phyloP scores from a whole-genome alignment of 495 filamentous ascomycete genomes.

The Penicillium verhagenii region DNA sequence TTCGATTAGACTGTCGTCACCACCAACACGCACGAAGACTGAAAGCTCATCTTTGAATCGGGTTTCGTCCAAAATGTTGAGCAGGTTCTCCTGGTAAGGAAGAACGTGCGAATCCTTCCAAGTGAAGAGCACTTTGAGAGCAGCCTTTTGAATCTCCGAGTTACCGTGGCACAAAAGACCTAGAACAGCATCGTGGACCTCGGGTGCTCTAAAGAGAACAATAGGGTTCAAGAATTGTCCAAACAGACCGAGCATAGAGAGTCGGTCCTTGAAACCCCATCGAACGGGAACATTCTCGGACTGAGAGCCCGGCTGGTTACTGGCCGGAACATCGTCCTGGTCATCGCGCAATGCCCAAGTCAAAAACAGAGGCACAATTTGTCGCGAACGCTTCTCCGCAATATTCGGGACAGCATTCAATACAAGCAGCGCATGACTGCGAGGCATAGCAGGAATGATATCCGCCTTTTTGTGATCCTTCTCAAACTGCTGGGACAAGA shows the following conservation, averaged over 20 bases:
- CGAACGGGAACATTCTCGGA: slow-evolving; percentile 26
- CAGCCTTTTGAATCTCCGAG: slow-evolving; percentile 78
- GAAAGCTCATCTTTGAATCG: slow-evolving; percentile 89
- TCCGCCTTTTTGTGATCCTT: slow-evolving; percentile 32
- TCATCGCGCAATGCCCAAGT: slow-evolving; percentile 63
- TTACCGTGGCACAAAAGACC: slow-evolving; percentile 81
- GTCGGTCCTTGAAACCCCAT: slow-evolving; percentile 70
- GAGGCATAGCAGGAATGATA: slow-evolving; percentile 47
- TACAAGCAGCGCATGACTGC: slow-evolving; percentile 76
- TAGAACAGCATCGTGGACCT: slow-evolving; percentile 73
- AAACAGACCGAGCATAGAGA: slow-evolving; percentile 79
- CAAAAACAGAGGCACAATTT: slow-evolving; percentile 81
- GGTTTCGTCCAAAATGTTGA: slow-evolving; percentile 86
- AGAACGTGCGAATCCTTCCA: slow-evolving; percentile 79
- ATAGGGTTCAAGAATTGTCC: slow-evolving; percentile 80
- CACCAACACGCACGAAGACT: slow-evolving; percentile 69
- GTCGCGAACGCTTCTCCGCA: slow-evolving; percentile 82
- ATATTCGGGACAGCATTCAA: slow-evolving; percentile 68
- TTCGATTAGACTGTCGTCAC: slow-evolving; percentile 72
- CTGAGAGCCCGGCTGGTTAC: slow-evolving; percentile 18
- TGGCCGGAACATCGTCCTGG: slow-evolving; percentile 43
- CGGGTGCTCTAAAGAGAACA: slow-evolving; percentile 71
- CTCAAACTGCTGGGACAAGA: slow-evolving; percentile 33
- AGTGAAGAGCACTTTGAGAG: slow-evolving; percentile 79
- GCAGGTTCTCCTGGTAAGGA: slow-evolving; percentile 81